Evolutionary conservation across 225 moss, liverwort and hornwort genomes (phyloP).

Genomic region (Pleurozium schreberi): DNA sequence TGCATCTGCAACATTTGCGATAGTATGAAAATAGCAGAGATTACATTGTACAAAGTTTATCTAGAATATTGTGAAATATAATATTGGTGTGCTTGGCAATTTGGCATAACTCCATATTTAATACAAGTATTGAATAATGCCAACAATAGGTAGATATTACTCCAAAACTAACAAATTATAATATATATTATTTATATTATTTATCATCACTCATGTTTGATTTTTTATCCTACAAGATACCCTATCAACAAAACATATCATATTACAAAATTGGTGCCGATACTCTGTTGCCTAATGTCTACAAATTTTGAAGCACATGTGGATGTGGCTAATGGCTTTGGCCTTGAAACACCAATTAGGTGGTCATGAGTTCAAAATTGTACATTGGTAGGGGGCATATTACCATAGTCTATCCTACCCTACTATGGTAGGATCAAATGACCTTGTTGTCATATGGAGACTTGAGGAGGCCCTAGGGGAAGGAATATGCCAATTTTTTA

Average conservation of each 20-base stretch:
- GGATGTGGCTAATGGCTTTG: too few relatives aligned
- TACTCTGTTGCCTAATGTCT: background rate
- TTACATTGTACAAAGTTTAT: background rate
- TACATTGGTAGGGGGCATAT: background rate
- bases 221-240: too few relatives aligned
- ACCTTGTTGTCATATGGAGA: too few relatives aligned
- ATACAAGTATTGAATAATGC: background rate
- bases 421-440: too few relatives aligned
- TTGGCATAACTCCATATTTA: background rate
- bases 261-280: too few relatives aligned
- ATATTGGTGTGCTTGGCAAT: accelerated
- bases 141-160: background rate
- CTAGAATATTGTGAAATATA: background rate
- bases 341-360: background rate
- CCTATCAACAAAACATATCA: too few relatives aligned
- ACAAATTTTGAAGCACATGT: too few relatives aligned
- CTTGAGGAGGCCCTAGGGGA: too few relatives aligned
- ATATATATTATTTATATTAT: background rate
- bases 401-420: too few relatives aligned
- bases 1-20: background rate
- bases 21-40: background rate
- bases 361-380: accelerated
- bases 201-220: background rate
- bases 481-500: too few relatives aligned
- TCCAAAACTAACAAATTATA: background rate